Evolutionary conservation across 225 moss, liverwort and hornwort species (phyloP).

Genomic region (Sphagnum contortum): DNA sequence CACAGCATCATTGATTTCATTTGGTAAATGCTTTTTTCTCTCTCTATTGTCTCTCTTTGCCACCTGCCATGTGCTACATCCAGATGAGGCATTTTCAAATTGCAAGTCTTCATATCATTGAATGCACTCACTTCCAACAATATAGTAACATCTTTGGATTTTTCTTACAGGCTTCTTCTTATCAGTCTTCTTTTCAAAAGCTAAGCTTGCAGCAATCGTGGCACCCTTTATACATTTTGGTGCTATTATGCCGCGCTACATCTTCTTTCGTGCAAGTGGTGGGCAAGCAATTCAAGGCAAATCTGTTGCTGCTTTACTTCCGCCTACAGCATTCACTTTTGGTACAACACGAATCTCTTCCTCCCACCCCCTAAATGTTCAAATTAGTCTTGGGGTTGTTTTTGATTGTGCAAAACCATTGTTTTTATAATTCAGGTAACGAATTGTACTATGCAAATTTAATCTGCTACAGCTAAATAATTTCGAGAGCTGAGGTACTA

Average conservation of each 20-base stretch:
- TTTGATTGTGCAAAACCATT: too few species aligned
- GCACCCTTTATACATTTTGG: constrained; percentile 95
- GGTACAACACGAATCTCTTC: constrained; percentile 18
- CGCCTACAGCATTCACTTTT: constrained; percentile 96
- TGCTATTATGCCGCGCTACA: constrained; percentile 91
- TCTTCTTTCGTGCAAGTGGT: constrained; percentile 86
- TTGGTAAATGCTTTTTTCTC: constrained; percentile 40
- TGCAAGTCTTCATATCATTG: background rate
- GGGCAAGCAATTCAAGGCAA: constrained; percentile 82
- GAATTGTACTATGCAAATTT: too few species aligned
- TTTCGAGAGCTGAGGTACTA: too few species aligned
- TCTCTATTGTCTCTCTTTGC: background rate
- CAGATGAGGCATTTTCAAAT: background rate
- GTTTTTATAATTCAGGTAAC: too few species aligned
- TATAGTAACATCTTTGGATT: background rate
- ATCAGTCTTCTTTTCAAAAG: constrained; percentile 81
- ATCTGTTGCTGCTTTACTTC: constrained; percentile 65
- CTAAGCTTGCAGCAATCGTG: constrained; percentile 85
- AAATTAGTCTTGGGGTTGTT: too few species aligned
- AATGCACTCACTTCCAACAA: background rate
- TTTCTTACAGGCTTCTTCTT: constrained; percentile 67
- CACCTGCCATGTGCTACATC: background rate
- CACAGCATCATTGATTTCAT: constrained; percentile 71
- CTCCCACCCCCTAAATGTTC: too few species aligned
- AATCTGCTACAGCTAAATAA: too few species aligned